These are phyloP conservation scores for Dryas alaskensis DNA, from an alignment of 306 rosid genomes.

Conservation along the genomic window DNA sequence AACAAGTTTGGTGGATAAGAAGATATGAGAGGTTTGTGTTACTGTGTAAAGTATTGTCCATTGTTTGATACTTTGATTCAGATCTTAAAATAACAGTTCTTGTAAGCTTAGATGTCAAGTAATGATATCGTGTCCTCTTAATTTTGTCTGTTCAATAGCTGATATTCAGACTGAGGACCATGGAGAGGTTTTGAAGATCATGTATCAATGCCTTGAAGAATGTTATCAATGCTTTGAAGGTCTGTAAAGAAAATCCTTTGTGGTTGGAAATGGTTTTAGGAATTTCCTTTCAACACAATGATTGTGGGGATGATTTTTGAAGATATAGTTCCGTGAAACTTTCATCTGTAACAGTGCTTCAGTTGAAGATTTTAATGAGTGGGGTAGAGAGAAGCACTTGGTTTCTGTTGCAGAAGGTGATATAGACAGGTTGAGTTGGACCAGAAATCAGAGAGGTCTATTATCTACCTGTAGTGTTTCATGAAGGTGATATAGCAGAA, in stretches of 20 bases:
- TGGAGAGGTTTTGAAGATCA: not conserved
- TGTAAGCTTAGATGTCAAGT: not conserved
- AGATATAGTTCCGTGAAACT: not conserved
- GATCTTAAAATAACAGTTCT: not conserved
- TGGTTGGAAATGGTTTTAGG: not conserved
- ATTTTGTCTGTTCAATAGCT: not conserved
- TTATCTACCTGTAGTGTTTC: not conserved
- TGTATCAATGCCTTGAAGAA: not conserved
- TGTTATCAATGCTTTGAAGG: not conserved
- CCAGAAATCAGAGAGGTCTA: not conserved
- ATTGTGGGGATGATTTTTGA: slow-evolving; percentile 40
- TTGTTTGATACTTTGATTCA: not conserved
- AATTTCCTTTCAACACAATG: slow-evolving; percentile 5
- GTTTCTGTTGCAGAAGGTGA: too few species aligned
- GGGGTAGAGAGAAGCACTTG: too few species aligned
- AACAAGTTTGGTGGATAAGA: not conserved
- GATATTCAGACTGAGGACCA: not conserved
- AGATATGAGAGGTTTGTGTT: not conserved
- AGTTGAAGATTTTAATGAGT: too few species aligned
- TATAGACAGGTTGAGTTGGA: slow-evolving; percentile 19
- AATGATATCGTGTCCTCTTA: not conserved
- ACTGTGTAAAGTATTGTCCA: not conserved
- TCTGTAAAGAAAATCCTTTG: not conserved
- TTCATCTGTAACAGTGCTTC: too few species aligned
- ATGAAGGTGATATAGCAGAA: not conserved